These are phyloP conservation scores for Phalaenopsis hybrid DNA, from an alignment of 116 monocot species.

Conservation along the genomic window DNA sequence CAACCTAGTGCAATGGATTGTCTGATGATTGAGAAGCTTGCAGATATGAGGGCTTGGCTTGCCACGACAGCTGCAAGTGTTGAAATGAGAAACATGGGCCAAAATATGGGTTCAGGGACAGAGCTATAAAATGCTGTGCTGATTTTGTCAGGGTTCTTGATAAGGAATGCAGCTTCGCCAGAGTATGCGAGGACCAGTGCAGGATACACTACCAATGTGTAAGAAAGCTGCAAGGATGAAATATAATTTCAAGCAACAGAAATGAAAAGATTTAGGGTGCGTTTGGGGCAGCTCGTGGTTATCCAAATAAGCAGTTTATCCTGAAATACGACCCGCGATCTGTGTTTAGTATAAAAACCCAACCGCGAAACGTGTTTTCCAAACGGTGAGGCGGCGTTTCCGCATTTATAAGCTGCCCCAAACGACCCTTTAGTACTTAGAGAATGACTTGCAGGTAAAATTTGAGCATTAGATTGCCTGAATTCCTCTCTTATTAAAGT, in stretches of 20 bases:
- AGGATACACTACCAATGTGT: conserved; percentile 64
- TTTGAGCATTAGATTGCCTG: conserved; percentile 28
- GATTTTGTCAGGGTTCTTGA: conserved; percentile 57
- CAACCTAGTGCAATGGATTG: conserved; percentile 71
- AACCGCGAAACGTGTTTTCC: too few relatives aligned
- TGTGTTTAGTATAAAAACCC: too few relatives aligned
- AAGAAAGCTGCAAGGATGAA: conserved; percentile 39
- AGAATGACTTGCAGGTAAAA: neutral
- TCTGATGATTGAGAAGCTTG: conserved; percentile 75
- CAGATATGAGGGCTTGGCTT: conserved; percentile 73
- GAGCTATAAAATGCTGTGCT: conserved; percentile 68
- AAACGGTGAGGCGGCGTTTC: too few relatives aligned
- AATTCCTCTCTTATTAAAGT: conserved; percentile 53
- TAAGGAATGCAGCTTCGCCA: conserved; percentile 72
- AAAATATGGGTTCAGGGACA: conserved; percentile 54
- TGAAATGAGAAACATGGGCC: conserved; percentile 72
- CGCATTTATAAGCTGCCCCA: neutral
- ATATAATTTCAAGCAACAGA: neutral
- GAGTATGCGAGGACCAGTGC: conserved; percentile 65
- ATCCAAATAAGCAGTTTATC: too few relatives aligned
- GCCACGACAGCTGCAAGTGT: conserved; percentile 68
- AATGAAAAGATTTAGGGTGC: neutral
- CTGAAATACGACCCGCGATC: too few relatives aligned
- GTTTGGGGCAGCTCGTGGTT: neutral
- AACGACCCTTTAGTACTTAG: too few relatives aligned